Conservation (phyloP, 2,329 filamentous ascomycete genomes). For the Phaeosphaeria sp. region DNA sequence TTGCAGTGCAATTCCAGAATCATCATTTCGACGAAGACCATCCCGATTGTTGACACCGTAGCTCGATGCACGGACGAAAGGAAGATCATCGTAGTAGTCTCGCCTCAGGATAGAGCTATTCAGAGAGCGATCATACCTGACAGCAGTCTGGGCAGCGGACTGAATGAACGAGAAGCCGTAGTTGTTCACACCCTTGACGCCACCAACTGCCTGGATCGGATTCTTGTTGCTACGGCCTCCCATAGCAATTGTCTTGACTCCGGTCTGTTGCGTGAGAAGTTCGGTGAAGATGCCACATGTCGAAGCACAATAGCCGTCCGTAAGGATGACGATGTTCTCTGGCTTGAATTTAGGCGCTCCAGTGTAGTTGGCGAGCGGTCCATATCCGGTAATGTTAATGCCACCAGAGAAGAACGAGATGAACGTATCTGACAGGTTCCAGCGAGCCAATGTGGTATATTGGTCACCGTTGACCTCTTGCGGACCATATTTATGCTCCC, state of each 20-base stretch:
- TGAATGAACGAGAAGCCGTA: constrained; percentile 44
- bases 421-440: constrained; percentile 46
- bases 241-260: constrained; percentile 61
- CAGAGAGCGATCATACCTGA: constrained; percentile 28
- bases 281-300: constrained; percentile 65
- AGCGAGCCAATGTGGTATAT: constrained; percentile 41
- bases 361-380: constrained; percentile 51
- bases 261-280: constrained; percentile 59
- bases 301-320: constrained; percentile 65
- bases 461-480: constrained; percentile 44
- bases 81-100: constrained; percentile 34
- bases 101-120: constrained; percentile 32
- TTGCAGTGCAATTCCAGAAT: constrained; percentile 42
- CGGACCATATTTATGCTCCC: constrained; percentile 52
- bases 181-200: constrained; percentile 58
- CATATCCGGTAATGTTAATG: constrained; percentile 46
- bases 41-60: constrained; percentile 44
- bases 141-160: constrained; percentile 24
- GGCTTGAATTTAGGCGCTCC: constrained; percentile 58
- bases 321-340: constrained; percentile 60
- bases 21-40: constrained; percentile 40
- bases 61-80: constrained; percentile 26
- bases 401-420: constrained; percentile 39
- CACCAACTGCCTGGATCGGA: constrained; percentile 62
- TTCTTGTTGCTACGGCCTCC: constrained; percentile 57